Conservation (phyloP, 768 basidiomycete genomes). For the Russula lepida region DNA sequence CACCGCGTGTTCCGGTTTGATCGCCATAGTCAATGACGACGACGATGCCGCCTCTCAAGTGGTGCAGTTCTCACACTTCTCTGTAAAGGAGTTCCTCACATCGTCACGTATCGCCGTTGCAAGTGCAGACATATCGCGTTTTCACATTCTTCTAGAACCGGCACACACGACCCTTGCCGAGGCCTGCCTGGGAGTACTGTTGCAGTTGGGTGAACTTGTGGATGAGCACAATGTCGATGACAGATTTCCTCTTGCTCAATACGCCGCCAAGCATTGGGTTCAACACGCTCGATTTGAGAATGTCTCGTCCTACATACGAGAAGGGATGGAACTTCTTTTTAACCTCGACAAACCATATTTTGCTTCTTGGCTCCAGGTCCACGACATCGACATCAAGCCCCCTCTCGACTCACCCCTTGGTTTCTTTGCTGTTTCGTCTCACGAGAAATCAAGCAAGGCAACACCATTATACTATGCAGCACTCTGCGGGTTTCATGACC, state of each 20-base stretch:
- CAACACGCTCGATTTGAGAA: not conserved
- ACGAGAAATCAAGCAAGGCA: not conserved
- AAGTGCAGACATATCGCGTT: not conserved
- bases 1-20: too few species aligned
- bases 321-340: not conserved
- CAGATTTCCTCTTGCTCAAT: not conserved
- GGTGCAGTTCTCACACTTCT: not conserved
- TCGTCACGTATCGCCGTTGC: not conserved
- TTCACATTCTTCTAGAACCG: not conserved
- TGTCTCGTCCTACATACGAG: not conserved
- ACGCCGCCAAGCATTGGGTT: not conserved
- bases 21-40: too few species aligned
- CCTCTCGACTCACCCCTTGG: rapidly evolving
- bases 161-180: not conserved
- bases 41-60: too few species aligned
- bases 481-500: not conserved
- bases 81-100: not conserved
- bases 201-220: not conserved
- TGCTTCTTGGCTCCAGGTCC: not conserved
- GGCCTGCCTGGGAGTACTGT: not conserved
- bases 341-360: not conserved
- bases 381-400: not conserved
- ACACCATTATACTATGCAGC: not conserved
- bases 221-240: not conserved
- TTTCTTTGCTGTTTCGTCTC: rapidly evolving